Base-by-base conservation (phyloP, 2,329 filamentous ascomycete genomes). In the Aspergillus bombycis region DNA sequence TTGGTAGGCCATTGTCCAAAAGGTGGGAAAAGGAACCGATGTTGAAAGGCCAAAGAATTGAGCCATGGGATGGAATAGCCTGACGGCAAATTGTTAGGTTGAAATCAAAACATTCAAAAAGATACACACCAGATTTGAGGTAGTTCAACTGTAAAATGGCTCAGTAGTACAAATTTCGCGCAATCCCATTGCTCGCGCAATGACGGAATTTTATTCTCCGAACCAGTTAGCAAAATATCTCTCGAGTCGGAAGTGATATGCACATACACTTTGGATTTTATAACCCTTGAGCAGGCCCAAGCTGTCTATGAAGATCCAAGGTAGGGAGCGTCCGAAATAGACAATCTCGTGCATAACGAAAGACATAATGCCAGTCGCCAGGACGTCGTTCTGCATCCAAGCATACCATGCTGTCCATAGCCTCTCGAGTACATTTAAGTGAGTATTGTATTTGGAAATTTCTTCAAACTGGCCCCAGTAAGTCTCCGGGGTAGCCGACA, bases 391-490 rank as follows among this genome's bases (percentile, higher is more conserved):
- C 79, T 96, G 92, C 91, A 98, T 97, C 86, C 89, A 99, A 19
- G 94, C 87, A 79, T 99, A 99, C 94, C 93, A 98, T 46, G 93
- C 89, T 80, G 92, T 91, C 95, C 95, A 99, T 70, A 97, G 84
- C 75, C 90, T 89, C 85, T 99, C 95, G 74, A 89, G 83, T 68
- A 92, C 85, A 80, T 93, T 97, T 75, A 99, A 88, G 70, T 93
- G 88, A 62, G 96, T 86, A 86, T 97, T 95, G 85, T 87, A 87
- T 69, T 87, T 85, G 30, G 86, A 85, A 67, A 90, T 86, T 71
- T 88, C 85, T 63, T 88, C 83, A 74, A 87, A 90, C 66, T 88
- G 85, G 70, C 82, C 85, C 87, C 87, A 89, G 78, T 89, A 91
- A 55, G 86, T 86, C 67, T 85, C 83, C 60, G 83, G 79, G 68